These are phyloP conservation scores for Thalia dealbata DNA, from an alignment of 176 grass and related monocot species.

Conservation along the genomic window DNA sequence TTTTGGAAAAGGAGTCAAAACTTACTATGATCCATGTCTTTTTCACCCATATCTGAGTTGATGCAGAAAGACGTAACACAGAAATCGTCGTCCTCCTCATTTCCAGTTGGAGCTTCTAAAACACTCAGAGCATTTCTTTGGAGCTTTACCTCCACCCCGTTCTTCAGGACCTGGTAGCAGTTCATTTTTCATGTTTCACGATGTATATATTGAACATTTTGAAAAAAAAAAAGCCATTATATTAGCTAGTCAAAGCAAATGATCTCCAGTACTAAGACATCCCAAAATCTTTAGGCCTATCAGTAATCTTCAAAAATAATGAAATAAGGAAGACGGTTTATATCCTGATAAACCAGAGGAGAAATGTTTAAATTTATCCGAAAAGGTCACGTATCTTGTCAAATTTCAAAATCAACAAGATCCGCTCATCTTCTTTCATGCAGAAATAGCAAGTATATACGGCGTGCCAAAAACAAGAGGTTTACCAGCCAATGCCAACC, in stretches of 20 bases:
- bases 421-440: too few species aligned
- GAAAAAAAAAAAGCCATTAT: neutral
- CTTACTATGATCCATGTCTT: neutral
- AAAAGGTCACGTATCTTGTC: too few species aligned
- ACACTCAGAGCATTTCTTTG: slow-evolving; percentile 11
- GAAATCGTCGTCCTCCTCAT: neutral
- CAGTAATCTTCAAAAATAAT: neutral
- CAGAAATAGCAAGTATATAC: too few species aligned
- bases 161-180: neutral
- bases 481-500: slow-evolving; percentile 25
- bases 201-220: neutral
- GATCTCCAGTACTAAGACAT: neutral
- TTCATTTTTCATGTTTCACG: too few species aligned
- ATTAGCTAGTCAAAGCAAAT: neutral
- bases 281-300: neutral
- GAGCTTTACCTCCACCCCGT: slow-evolving; percentile 6
- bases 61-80: too few species aligned
- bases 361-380: too few species aligned
- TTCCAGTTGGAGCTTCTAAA: slow-evolving; percentile 4
- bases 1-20: neutral
- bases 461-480: too few species aligned
- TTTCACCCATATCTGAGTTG: too few species aligned
- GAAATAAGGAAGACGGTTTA: too few species aligned
- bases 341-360: too few species aligned
- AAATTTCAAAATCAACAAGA: too few species aligned